phyloP scores from a whole-genome alignment of 108 stramenopile species.

The Stephanodiscus minutulus region DNA sequence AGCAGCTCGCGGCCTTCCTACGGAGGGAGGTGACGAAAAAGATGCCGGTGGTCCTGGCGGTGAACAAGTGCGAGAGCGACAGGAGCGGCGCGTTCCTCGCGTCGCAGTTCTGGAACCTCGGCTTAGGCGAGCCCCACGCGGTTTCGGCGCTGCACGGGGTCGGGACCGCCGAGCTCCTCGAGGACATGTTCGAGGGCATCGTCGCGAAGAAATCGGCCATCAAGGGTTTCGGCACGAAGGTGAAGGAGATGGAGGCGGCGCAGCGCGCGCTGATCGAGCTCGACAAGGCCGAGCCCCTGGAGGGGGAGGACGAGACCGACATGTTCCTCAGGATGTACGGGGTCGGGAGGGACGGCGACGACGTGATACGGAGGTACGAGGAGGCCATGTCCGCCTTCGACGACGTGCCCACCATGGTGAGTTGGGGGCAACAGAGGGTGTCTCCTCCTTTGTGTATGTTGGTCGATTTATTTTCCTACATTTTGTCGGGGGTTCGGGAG shows the following conservation, averaged over 20 bases:
- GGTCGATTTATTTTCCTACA: not conserved
- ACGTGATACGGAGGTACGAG: constrained; percentile 74
- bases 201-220: constrained; percentile 74
- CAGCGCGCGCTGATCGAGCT: constrained; percentile 52
- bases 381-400: constrained; percentile 80
- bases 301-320: constrained; percentile 80
- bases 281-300: constrained; percentile 61
- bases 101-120: constrained; percentile 94
- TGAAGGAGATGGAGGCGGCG: constrained; percentile 68
- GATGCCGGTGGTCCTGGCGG: constrained; percentile 88
- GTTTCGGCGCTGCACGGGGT: constrained; percentile 97
- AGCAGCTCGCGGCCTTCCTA: constrained; percentile 86
- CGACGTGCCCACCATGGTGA: constrained; percentile 41
- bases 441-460: not conserved
- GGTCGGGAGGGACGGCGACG: constrained; percentile 60
- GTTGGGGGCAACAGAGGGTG: not conserved
- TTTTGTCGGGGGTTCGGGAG: not conserved
- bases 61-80: constrained; percentile 97
- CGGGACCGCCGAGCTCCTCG: constrained; percentile 94
- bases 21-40: constrained; percentile 75
- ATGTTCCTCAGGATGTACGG: constrained; percentile 72
- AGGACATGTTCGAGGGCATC: constrained; percentile 79
- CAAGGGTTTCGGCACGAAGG: constrained; percentile 80
- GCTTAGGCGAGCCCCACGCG: constrained; percentile 93
- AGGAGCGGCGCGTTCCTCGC: constrained; percentile 72